Evolutionary conservation across 2,329 filamentous ascomycete species (phyloP).

Genomic region (Parafenestella ontariensis): DNA sequence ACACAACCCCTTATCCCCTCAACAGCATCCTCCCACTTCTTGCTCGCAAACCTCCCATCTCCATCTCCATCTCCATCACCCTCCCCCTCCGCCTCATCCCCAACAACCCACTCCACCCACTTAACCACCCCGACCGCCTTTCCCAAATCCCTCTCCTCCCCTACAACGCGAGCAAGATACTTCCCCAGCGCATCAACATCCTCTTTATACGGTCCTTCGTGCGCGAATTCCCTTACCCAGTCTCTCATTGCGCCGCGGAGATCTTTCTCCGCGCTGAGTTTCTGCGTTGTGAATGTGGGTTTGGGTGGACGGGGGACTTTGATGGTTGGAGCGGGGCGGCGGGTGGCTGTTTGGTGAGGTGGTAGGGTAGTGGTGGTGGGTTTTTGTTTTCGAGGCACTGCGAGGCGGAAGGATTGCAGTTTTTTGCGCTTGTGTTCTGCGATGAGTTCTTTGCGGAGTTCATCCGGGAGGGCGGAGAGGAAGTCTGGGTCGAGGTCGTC

Average conservation of each 20-base stretch:
- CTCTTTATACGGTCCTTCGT: conserved; percentile 77
- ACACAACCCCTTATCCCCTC: conserved; percentile 51
- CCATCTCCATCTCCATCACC: conserved; percentile 18
- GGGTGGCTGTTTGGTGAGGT: conserved; percentile 28
- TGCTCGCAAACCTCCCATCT: conserved; percentile 10
- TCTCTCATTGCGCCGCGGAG: conserved; percentile 75
- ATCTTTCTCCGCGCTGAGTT: conserved; percentile 65
- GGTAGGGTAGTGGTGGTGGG: not conserved
- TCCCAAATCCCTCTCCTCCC: conserved; percentile 77
- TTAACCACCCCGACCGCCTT: conserved; percentile 74
- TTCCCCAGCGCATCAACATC: conserved; percentile 77
- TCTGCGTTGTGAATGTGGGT: conserved; percentile 68
- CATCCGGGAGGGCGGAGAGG: conserved; percentile 81
- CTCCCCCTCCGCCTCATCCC: conserved; percentile 29
- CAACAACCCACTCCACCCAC: conserved; percentile 63
- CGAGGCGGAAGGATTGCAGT: conserved; percentile 35
- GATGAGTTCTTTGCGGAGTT: conserved; percentile 70
- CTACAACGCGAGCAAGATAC: conserved; percentile 76
- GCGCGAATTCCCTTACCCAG: conserved; percentile 76
- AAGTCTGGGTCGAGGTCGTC: conserved; percentile 64
- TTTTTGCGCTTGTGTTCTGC: conserved; percentile 66
- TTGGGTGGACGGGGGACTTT: conserved; percentile 59
- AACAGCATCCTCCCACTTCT: conserved; percentile 49
- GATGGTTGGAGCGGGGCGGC: conserved; percentile 16
- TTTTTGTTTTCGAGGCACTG: conserved; percentile 37